Evolutionary conservation across 78 protist species (phyloP).

Genomic region (Polysphondylium violaceum): DNA sequence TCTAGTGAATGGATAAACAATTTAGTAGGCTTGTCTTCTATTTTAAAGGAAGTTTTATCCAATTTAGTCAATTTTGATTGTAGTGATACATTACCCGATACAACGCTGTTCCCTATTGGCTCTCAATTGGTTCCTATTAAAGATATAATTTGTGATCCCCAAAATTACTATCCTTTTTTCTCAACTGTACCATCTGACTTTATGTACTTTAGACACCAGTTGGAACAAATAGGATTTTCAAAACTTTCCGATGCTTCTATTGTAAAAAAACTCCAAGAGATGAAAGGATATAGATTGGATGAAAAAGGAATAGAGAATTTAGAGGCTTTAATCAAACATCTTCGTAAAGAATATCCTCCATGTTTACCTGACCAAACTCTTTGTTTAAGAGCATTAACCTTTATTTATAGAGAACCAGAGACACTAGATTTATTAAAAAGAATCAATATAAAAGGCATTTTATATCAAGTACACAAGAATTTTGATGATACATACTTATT

Average conservation of each 20-base stretch:
- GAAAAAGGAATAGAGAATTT: no score
- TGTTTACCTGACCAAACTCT: no score
- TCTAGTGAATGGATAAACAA: background rate
- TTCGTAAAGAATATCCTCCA: no score
- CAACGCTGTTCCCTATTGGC: background rate
- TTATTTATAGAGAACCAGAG: no score
- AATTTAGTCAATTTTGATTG: no score
- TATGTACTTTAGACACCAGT: background rate
- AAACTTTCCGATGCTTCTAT: background rate
- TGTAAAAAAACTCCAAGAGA: no score
- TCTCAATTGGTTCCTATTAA: background rate
- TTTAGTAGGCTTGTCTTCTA: background rate
- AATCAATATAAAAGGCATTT: background rate
- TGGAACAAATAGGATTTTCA: background rate
- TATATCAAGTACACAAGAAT: background rate
- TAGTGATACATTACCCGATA: background rate
- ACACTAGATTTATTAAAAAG: background rate
- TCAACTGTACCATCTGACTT: background rate
- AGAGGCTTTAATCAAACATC: no score
- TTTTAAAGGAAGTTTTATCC: background rate
- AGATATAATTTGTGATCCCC: background rate
- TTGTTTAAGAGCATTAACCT: no score
- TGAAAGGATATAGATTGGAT: no score
- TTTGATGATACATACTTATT: background rate
- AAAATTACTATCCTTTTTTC: conserved; percentile 1